phyloP scores from a whole-genome alignment of 108 stramenopile genomes.

The Bacterosira constricta region DNA sequence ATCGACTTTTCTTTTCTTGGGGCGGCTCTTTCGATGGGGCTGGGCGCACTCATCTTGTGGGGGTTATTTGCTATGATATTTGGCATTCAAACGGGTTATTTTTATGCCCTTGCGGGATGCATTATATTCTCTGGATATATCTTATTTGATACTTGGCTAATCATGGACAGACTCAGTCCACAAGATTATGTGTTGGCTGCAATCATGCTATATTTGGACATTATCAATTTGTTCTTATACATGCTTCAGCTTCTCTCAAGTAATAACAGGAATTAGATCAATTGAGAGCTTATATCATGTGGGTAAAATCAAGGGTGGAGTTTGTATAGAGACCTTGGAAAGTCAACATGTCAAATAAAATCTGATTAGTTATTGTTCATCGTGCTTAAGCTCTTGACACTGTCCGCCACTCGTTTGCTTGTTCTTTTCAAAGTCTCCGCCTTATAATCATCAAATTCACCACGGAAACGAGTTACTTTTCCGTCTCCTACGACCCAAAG shows the following conservation, averaged over 20 bases:
- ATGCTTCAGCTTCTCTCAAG: constrained; percentile 42
- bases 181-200: constrained; percentile 56
- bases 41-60: constrained; percentile 52
- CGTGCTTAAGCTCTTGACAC: constrained; percentile 71
- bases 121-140: constrained; percentile 51
- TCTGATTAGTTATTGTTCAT: no score
- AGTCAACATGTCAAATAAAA: no score
- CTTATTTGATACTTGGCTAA: constrained; percentile 55
- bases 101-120: constrained; percentile 49
- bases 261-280: constrained; percentile 3
- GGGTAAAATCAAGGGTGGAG: background rate
- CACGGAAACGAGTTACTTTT: constrained; percentile 68
- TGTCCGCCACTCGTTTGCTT: constrained; percentile 79
- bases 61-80: constrained; percentile 54
- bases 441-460: constrained; percentile 87
- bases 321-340: no score
- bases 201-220: constrained; percentile 50
- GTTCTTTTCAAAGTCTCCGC: constrained; percentile 74
- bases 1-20: constrained; percentile 52
- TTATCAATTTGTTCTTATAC: constrained; percentile 49
- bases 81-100: constrained; percentile 42
- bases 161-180: constrained; percentile 47
- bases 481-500: constrained; percentile 88
- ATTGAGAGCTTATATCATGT: background rate
- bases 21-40: constrained; percentile 46